phyloP scores from a whole-genome alignment of 305 asterid genomes.

The Rubia occidens region DNA sequence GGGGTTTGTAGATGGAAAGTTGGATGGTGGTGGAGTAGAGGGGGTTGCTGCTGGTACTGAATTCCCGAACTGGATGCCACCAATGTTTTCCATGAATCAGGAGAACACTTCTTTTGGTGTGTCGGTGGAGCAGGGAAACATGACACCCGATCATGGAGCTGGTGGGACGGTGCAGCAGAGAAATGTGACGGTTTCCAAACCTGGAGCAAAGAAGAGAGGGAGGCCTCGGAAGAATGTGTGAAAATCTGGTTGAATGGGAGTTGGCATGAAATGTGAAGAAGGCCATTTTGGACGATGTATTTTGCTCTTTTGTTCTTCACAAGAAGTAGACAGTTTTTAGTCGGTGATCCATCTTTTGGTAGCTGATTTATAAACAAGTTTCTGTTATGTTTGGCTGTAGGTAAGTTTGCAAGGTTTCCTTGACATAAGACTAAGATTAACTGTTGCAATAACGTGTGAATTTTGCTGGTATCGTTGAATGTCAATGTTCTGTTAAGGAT shows the following conservation, averaged over 20 bases:
- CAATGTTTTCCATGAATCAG: constrained; percentile 30
- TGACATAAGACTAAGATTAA: neutral
- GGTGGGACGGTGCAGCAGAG: neutral
- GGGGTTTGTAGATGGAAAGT: constrained; percentile 48
- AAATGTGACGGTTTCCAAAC: neutral
- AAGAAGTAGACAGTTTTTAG: neutral
- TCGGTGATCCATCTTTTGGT: neutral
- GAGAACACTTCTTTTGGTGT: neutral
- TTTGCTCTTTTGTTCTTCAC: neutral
- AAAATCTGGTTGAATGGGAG: neutral
- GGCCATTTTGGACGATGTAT: neutral
- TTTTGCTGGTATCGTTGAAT: neutral
- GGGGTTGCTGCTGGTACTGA: constrained; percentile 17
- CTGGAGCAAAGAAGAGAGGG: constrained; percentile 25
- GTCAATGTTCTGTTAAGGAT: neutral
- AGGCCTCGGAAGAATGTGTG: constrained; percentile 29
- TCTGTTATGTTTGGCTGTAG: neutral
- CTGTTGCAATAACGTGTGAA: neutral
- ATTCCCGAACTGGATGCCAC: constrained; percentile 76
- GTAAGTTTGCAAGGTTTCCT: neutral
- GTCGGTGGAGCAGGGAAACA: constrained; percentile 1
- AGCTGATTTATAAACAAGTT: neutral
- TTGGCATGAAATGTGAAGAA: too few species aligned
- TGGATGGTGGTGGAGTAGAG: constrained; percentile 19
- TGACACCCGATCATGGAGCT: constrained; percentile 12